A percentile compares a stretch with the other conserved stretches of the same genome.
phyloP scores from a whole-genome alignment of 495 filamentous ascomycete species.

The Daldinia loculata region DNA sequence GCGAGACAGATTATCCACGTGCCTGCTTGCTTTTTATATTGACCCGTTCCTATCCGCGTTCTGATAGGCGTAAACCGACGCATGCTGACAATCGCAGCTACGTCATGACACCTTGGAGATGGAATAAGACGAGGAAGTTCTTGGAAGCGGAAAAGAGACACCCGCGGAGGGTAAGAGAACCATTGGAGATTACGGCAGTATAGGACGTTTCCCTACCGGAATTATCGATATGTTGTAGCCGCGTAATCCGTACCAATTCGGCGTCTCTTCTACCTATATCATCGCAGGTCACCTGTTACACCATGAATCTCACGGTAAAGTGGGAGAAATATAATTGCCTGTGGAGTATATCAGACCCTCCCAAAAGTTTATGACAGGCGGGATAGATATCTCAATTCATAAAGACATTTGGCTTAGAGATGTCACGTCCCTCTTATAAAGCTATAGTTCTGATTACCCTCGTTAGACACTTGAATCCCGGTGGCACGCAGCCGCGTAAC shows the following conservation, averaged over 20 bases:
- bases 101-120: constrained; percentile 18
- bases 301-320: neutral
- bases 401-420: neutral
- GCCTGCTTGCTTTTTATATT: constrained; percentile 21
- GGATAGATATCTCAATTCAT: neutral
- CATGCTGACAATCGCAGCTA: constrained; percentile 9
- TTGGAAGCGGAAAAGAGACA: constrained; percentile 5
- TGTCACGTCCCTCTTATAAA: neutral
- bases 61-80: constrained; percentile 7
- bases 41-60: neutral
- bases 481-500: neutral
- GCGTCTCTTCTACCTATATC: no score
- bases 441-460: neutral
- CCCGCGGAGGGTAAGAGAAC: neutral
- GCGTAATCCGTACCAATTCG: no score
- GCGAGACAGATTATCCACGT: constrained; percentile 23
- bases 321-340: neutral
- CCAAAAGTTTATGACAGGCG: neutral
- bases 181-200: neutral
- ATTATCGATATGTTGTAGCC: neutral
- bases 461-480: neutral
- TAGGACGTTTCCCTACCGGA: neutral
- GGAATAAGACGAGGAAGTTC: constrained; percentile 7
- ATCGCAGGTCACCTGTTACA: neutral
- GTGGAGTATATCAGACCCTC: neutral